phyloP scores from a whole-genome alignment of 495 filamentous ascomycete species.

The Jackrogersella minutella region DNA sequence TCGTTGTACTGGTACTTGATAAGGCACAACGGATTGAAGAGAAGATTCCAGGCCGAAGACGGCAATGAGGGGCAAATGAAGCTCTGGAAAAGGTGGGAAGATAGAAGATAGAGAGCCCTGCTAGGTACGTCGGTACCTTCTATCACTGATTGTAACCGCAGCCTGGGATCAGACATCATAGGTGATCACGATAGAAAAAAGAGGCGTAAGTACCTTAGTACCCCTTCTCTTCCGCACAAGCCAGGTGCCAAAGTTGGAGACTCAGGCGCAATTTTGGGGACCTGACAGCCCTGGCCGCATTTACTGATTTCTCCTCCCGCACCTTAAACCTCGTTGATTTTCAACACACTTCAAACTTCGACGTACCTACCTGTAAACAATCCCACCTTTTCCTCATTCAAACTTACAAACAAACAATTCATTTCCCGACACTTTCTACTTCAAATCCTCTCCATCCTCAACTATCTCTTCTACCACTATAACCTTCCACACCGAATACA shows the following conservation, averaged over 20 bases:
- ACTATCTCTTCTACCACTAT: conserved; percentile 36
- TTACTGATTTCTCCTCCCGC: conserved; percentile 48
- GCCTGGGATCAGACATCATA: conserved; percentile 5
- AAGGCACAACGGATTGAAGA: conserved; percentile 27
- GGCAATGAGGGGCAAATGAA: conserved; percentile 39
- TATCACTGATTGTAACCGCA: background rate
- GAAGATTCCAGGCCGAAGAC: conserved; percentile 46
- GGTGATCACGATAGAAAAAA: conserved; percentile 11
- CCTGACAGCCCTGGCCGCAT: conserved; percentile 39
- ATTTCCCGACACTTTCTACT: conserved; percentile 28
- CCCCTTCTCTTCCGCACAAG: conserved; percentile 32
- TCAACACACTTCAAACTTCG: conserved; percentile 40
- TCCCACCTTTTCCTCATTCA: conserved; percentile 35
- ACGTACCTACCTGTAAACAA: conserved; percentile 48
- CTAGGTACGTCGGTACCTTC: conserved; percentile 8
- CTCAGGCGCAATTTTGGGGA: conserved; percentile 38
- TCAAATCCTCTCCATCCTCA: conserved; percentile 37
- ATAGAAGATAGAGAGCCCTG: background rate
- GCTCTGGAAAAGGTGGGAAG: conserved; percentile 26
- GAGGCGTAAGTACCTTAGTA: conserved; percentile 17
- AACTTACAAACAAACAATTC: conserved; percentile 36
- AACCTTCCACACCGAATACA: conserved; percentile 18
- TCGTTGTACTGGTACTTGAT: conserved; percentile 13
- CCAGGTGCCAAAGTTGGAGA: conserved; percentile 36
- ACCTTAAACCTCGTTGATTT: conserved; percentile 49